These are phyloP conservation scores for Kodamaea sp. DNA, from an alignment of 1,139 yeast species.

Conservation along the genomic window DNA sequence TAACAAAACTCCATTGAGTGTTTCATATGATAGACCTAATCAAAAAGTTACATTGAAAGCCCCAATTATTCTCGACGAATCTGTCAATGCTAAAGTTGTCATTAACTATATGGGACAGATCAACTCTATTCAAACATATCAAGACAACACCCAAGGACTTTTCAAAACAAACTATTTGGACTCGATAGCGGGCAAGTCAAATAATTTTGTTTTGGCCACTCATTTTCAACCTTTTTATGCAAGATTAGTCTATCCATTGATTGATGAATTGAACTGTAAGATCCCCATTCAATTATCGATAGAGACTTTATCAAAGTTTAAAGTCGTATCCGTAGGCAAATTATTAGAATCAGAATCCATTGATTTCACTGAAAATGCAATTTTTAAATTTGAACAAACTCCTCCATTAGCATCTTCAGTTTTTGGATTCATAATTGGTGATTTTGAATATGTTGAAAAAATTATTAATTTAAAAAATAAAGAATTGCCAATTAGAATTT, in stretches of 20 bases:
- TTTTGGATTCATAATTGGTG: conserved; percentile 66
- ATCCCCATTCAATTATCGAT: conserved; percentile 48
- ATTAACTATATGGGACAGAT: conserved; percentile 51
- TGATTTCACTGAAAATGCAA: conserved; percentile 21
- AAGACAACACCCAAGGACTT: conserved; percentile 60
- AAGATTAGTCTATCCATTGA: conserved; percentile 56
- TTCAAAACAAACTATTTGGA: conserved; percentile 63
- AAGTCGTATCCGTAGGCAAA: conserved; percentile 48
- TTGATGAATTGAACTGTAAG: conserved; percentile 60
- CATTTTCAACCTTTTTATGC: conserved; percentile 70
- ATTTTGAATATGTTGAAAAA: conserved; percentile 47
- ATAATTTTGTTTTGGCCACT: conserved; percentile 55
- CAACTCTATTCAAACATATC: conserved; percentile 50
- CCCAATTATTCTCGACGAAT: conserved; percentile 2
- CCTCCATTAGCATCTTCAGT: conserved; percentile 59
- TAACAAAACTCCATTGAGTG: conserved; percentile 10
- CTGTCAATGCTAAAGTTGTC: conserved; percentile 5
- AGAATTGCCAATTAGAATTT: conserved; percentile 46
- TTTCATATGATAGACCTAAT: conserved; percentile 34
- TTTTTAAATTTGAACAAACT: conserved; percentile 46
- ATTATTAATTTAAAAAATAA: conserved; percentile 4
- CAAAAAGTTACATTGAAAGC: conserved; percentile 30
- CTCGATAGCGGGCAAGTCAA: conserved; percentile 42
- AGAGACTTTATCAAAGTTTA: conserved; percentile 41
- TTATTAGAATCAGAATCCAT: conserved; percentile 22